Evolutionary conservation across 83 land plant genomes (phyloP).

Genomic region (Picea abies): DNA sequence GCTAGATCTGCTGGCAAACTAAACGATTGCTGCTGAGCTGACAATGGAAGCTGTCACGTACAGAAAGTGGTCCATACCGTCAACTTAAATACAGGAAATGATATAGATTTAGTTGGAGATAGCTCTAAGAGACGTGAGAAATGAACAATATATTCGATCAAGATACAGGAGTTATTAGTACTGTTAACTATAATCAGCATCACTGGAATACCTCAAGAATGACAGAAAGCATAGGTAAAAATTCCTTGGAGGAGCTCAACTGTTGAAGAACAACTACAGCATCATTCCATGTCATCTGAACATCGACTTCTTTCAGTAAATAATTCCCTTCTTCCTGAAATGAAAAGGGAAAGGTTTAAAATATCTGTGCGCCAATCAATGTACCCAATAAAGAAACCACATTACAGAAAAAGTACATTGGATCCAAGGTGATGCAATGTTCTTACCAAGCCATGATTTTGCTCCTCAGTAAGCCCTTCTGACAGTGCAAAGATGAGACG

Average conservation of each 20-base stretch:
- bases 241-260: constrained; percentile 38
- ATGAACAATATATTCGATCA: not conserved
- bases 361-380: not conserved
- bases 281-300: constrained; percentile 30
- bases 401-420: not conserved
- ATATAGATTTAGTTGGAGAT: not conserved
- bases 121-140: not conserved
- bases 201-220: constrained; percentile 55
- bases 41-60: constrained; percentile 65
- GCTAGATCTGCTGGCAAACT: constrained; percentile 75
- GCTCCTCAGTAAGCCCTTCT: constrained; percentile 22
- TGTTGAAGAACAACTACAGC: constrained; percentile 39
- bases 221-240: constrained; percentile 55
- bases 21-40: constrained; percentile 63
- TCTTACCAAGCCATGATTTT: constrained; percentile 27
- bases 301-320: constrained; percentile 3
- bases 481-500: constrained; percentile 59
- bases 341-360: not conserved
- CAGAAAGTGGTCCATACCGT: not conserved
- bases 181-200: not conserved
- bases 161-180: not conserved
- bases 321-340: constrained; percentile 16
- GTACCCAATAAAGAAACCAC: constrained; percentile 5
- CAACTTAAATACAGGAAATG: not conserved
- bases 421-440: not conserved